Evolutionary conservation across 345 rosid genomes (phyloP).

Genomic region (Mangifera indica): DNA sequence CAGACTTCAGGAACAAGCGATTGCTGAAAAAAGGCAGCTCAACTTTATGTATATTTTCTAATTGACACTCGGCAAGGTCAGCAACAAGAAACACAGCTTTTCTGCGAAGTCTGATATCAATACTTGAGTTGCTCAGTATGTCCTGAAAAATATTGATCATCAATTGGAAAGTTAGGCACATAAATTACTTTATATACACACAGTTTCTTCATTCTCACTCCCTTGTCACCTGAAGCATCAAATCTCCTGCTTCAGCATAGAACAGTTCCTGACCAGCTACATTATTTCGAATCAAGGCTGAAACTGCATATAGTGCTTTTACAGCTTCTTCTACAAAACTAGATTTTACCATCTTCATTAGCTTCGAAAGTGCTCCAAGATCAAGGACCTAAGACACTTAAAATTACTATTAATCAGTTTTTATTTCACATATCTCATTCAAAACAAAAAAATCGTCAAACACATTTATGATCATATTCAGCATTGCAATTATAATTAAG

Average conservation of each 20-base stretch:
- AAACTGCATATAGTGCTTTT: conserved; percentile 90
- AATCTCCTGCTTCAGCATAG: conserved; percentile 71
- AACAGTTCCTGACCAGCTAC: conserved; percentile 72
- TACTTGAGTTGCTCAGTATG: conserved; percentile 51
- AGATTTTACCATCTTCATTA: conserved; percentile 74
- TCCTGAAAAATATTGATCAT: conserved; percentile 44
- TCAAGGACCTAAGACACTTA: conserved; percentile 60
- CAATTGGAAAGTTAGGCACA: conserved; percentile 11
- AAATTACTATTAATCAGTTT: conserved; percentile 10
- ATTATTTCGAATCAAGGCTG: conserved; percentile 71
- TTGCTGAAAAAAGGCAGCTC: conserved; percentile 55
- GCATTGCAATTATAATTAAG: not conserved
- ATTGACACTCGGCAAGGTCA: conserved; percentile 65
- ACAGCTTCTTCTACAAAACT: conserved; percentile 67
- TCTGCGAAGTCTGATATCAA: conserved; percentile 61
- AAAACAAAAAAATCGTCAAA: conserved; percentile 12
- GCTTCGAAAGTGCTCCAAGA: conserved; percentile 56
- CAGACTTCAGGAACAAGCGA: conserved; percentile 62
- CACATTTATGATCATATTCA: not conserved
- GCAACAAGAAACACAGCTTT: conserved; percentile 79
- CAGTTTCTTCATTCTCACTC: not conserved
- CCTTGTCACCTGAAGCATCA: conserved; percentile 72
- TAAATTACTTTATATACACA: not conserved
- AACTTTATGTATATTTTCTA: conserved; percentile 45
- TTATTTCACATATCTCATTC: not conserved